phyloP scores from a whole-genome alignment of 306 rosid genomes.

The Acacia acuminata region DNA sequence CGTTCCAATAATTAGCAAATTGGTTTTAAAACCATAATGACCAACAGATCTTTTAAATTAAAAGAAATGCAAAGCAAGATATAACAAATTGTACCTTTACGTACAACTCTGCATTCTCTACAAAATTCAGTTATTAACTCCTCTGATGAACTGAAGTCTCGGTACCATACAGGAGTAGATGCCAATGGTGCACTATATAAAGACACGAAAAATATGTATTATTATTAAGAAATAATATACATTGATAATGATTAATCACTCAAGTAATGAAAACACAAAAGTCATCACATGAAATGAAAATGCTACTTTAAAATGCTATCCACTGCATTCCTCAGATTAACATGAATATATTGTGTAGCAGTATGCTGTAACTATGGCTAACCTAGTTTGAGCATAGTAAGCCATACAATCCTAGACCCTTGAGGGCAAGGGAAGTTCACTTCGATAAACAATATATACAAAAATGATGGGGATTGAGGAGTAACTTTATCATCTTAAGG shows the following conservation, averaged over 20 bases:
- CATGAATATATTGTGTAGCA: neutral
- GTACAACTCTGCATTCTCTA: conserved; percentile 96
- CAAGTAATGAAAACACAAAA: neutral
- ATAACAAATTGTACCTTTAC: conserved; percentile 61
- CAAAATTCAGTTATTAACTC: conserved; percentile 94
- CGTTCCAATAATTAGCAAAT: neutral
- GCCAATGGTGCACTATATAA: conserved; percentile 79
- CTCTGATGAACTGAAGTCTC: conserved; percentile 87
- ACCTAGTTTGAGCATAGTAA: neutral
- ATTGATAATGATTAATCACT: neutral
- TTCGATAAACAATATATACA: neutral
- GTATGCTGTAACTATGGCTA: neutral
- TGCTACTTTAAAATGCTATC: neutral
- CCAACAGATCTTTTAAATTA: neutral
- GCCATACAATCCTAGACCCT: neutral
- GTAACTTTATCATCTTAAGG: neutral
- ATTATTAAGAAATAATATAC: neutral
- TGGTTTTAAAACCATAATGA: neutral
- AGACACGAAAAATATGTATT: conserved; percentile 9
- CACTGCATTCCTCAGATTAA: neutral
- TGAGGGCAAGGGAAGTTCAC: neutral
- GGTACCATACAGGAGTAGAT: conserved; percentile 87
- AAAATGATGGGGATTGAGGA: neutral
- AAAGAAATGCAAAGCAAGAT: conserved; percentile 27
- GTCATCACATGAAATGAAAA: neutral